phyloP scores from a whole-genome alignment of 192 early-diverging fungal genomes.

The Nowakowskiella sp. region DNA sequence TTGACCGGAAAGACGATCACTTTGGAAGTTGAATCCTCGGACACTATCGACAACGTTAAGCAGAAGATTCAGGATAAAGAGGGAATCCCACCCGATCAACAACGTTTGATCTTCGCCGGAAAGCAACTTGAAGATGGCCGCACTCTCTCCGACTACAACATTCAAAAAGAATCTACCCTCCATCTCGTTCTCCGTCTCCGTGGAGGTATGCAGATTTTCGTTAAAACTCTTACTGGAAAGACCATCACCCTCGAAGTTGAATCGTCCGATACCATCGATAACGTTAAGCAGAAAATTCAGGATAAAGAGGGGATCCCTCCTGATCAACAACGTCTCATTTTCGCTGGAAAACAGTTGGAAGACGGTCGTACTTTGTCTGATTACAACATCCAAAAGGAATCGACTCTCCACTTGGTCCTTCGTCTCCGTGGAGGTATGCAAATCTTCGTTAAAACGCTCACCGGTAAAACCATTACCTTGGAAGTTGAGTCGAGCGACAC shows the following conservation, averaged over 20 bases:
- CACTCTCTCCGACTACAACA: slow-evolving; percentile 64
- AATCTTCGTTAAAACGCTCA: slow-evolving; percentile 75
- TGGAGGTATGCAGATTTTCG: slow-evolving; percentile 68
- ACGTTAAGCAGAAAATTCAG: slow-evolving; percentile 75
- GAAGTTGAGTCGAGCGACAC: slow-evolving; percentile 70
- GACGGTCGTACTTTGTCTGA: slow-evolving; percentile 64
- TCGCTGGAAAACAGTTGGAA: slow-evolving; percentile 73
- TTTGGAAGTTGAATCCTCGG: slow-evolving; percentile 66
- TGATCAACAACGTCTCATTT: slow-evolving; percentile 74
- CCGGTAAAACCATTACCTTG: slow-evolving; percentile 82
- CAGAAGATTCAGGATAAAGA: slow-evolving; percentile 76
- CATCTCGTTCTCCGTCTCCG: slow-evolving; percentile 63
- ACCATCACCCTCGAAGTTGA: slow-evolving; percentile 70
- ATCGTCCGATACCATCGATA: slow-evolving; percentile 69
- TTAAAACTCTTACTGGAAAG: slow-evolving; percentile 73
- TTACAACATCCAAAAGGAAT: slow-evolving; percentile 70
- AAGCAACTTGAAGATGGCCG: slow-evolving; percentile 73
- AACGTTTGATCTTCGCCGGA: slow-evolving; percentile 72
- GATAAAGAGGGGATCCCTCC: slow-evolving; percentile 72
- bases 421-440: slow-evolving; percentile 62
- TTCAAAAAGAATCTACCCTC: slow-evolving; percentile 65
- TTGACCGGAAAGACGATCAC: slow-evolving; percentile 73
- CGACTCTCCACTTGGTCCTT: slow-evolving; percentile 60
- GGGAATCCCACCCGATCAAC: slow-evolving; percentile 70
- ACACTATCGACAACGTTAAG: slow-evolving; percentile 75